These are phyloP conservation scores for Madurella mycetomatis DNA, from an alignment of 2,329 filamentous ascomycete species.

Conservation along the genomic window DNA sequence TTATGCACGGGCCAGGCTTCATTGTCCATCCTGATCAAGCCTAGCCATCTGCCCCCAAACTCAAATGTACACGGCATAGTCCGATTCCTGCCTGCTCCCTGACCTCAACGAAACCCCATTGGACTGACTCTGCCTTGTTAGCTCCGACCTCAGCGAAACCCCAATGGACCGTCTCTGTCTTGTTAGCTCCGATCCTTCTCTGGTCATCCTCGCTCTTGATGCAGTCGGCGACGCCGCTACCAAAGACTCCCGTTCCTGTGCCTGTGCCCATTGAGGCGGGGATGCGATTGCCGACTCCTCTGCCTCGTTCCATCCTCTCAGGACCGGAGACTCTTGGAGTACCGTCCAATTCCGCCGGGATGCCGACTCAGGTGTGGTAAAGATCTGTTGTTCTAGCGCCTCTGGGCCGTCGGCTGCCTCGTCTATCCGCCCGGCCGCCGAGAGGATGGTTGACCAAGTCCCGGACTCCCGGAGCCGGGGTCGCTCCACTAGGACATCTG, in stretches of 20 bases:
- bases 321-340: conserved; percentile 12
- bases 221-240: neutral
- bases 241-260: neutral
- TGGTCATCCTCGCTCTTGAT: neutral
- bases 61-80: conserved; percentile 21
- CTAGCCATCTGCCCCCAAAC: neutral
- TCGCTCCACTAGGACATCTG: conserved; percentile 32
- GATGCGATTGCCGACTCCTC: neutral
- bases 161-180: conserved; percentile 1
- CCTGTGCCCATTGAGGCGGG: neutral
- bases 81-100: conserved; percentile 17
- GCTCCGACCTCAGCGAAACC: neutral
- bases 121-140: neutral
- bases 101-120: conserved; percentile 11
- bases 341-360: conserved; percentile 18
- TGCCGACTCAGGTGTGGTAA: conserved; percentile 1
- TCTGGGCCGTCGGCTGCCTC: conserved; percentile 18
- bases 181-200: neutral
- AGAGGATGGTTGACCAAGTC: conserved; percentile 23
- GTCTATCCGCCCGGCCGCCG: conserved; percentile 16
- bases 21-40: no score
- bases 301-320: neutral
- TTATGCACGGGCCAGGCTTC: no score
- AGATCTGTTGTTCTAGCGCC: neutral
- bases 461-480: conserved; percentile 37